A percentile compares a stretch with the other conserved stretches of the same genome.
These are phyloP conservation scores for Stephania yunnanensis DNA, from an alignment of 164 flowering plant species.

Conservation along the genomic window DNA sequence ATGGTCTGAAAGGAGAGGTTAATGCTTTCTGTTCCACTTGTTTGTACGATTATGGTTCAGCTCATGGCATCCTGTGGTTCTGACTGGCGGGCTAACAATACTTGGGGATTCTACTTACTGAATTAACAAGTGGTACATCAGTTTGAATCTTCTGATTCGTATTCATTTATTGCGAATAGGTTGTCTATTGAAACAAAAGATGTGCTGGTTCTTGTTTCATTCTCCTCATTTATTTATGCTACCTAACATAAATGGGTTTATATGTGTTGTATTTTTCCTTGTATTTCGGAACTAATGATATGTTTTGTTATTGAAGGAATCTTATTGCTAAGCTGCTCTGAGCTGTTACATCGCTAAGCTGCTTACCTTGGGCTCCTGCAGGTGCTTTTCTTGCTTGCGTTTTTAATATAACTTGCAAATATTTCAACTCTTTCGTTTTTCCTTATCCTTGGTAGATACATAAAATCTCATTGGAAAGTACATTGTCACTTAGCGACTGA, in stretches of 20 bases:
- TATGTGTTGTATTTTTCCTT: neutral
- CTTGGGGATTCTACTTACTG: neutral
- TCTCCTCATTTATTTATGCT: neutral
- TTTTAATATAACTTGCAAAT: neutral
- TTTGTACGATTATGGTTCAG: neutral
- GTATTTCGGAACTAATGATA: neutral
- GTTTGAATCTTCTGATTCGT: neutral
- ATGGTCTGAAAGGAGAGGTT: neutral
- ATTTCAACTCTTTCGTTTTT: too few species aligned
- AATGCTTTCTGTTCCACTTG: neutral
- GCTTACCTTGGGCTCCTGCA: neutral
- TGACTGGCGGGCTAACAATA: neutral
- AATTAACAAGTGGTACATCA: neutral
- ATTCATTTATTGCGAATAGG: neutral
- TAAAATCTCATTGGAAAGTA: too few species aligned
- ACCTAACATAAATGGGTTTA: neutral
- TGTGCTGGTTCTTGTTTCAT: neutral
- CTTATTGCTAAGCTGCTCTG: neutral
- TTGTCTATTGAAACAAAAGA: neutral
- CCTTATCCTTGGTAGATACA: too few species aligned
- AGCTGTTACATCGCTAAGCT: neutral
- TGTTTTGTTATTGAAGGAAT: neutral
- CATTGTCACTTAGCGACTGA: too few species aligned
- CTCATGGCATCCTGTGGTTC: neutral
- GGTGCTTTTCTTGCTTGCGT: neutral